Evolutionary conservation across 177 flowering plant genomes (phyloP).

Genomic region (Vitis hybrid): DNA sequence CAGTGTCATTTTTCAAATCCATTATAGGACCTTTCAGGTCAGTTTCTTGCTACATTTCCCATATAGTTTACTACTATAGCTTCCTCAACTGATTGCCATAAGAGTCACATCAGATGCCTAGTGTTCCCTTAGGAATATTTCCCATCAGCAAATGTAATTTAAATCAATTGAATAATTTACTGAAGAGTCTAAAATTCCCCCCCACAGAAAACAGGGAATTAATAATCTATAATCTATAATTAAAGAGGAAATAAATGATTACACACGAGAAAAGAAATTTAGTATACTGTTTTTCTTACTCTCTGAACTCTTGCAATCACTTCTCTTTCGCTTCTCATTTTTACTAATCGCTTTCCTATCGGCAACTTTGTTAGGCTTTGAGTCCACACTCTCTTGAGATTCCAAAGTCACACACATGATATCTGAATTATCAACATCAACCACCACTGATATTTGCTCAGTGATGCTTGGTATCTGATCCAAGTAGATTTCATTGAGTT

Average conservation of each 20-base stretch:
- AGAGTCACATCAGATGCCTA: too few species aligned
- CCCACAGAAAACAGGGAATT: neutral
- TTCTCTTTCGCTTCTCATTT: constrained; percentile 26
- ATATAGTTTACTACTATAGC: too few species aligned
- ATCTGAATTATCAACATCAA: constrained; percentile 19
- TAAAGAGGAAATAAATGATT: constrained; percentile 2
- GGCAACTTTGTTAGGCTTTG: constrained; percentile 29
- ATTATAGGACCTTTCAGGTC: too few species aligned
- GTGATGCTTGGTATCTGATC: constrained; percentile 3
- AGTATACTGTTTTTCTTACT: constrained; percentile 34
- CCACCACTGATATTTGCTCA: constrained; percentile 28
- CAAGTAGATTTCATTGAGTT: constrained; percentile 17
- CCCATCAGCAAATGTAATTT: too few species aligned
- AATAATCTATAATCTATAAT: neutral
- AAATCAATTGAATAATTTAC: neutral
- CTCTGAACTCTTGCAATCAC: constrained; percentile 9
- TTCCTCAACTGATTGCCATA: too few species aligned
- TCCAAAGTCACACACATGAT: constrained; percentile 14
- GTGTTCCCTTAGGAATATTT: too few species aligned
- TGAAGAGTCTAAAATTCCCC: neutral
- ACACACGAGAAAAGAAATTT: constrained; percentile 46
- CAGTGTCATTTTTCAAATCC: too few species aligned
- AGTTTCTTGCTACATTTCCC: too few species aligned
- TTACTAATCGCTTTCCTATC: constrained; percentile 6
- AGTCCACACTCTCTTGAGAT: constrained; percentile 61